phyloP scores from a whole-genome alignment of 2,329 filamentous ascomycete genomes.

The Trichoderma koningii region DNA sequence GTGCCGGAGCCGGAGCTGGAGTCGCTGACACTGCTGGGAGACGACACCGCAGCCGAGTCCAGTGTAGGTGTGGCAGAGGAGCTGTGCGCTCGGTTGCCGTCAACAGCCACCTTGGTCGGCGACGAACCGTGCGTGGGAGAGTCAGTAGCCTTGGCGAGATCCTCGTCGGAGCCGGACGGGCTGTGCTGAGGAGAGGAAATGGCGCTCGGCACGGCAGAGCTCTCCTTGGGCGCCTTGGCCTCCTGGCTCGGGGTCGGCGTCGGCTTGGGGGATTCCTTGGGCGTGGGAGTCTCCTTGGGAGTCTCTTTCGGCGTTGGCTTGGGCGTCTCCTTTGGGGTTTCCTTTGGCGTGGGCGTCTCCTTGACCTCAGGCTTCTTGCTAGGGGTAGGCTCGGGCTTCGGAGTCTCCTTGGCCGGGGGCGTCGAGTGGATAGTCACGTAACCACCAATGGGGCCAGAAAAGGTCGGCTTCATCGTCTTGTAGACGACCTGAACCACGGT shows the following conservation, averaged over 20 bases:
- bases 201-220: conserved; percentile 11
- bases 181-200: conserved; percentile 28
- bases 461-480: conserved; percentile 46
- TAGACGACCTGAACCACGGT: conserved; percentile 44
- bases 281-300: conserved; percentile 28
- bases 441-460: conserved; percentile 47
- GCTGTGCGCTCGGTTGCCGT: conserved; percentile 29
- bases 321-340: conserved; percentile 26
- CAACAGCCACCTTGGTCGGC: conserved; percentile 14
- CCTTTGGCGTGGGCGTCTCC: conserved; percentile 21
- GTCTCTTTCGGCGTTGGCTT: conserved; percentile 16
- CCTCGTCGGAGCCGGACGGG: conserved; percentile 33
- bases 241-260: conserved; percentile 26
- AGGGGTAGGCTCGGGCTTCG: conserved; percentile 24
- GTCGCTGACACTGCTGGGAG: not conserved
- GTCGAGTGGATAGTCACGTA: conserved; percentile 43
- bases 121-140: conserved; percentile 27
- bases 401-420: conserved; percentile 22
- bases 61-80: conserved; percentile 33
- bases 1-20: conserved; percentile 30
- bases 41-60: conserved; percentile 26
- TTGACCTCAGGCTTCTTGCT: conserved; percentile 16
- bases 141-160: conserved; percentile 39
- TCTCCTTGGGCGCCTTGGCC: conserved; percentile 2
- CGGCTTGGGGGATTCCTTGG: conserved; percentile 30